A percentile compares a stretch with the other conserved stretches of the same genome.
Conservation (phyloP, 805 yeast genomes). For the Candida ulmi region DNA sequence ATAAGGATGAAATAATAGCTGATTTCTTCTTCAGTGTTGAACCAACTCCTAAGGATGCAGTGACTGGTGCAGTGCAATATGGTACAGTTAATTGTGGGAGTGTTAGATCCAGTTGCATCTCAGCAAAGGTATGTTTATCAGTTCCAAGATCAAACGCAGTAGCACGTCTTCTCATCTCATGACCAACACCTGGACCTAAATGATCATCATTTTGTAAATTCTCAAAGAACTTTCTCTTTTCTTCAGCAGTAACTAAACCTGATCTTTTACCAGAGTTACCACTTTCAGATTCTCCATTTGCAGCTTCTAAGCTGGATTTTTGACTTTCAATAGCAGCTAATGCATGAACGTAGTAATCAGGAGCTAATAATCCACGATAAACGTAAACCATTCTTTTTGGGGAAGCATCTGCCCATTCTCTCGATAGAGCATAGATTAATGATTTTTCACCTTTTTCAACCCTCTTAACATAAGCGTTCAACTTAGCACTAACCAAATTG, state of each 20-base stretch:
- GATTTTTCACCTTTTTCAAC: slow-evolving; percentile 78
- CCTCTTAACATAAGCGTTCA: slow-evolving; percentile 80
- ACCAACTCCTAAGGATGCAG: slow-evolving; percentile 48
- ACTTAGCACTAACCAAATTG: slow-evolving; percentile 73
- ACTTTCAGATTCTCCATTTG: slow-evolving; percentile 8
- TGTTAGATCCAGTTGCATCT: slow-evolving; percentile 31
- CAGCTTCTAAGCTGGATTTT: slow-evolving; percentile 20
- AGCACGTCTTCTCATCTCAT: slow-evolving; percentile 38
- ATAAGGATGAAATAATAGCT: background rate
- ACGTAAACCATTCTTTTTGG: slow-evolving; percentile 88
- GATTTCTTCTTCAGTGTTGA: slow-evolving; percentile 9
- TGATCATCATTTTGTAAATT: slow-evolving; percentile 15
- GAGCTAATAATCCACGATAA: slow-evolving; percentile 70
- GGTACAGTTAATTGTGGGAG: slow-evolving; percentile 50
- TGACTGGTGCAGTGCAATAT: slow-evolving; percentile 71
- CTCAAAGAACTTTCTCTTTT: slow-evolving; percentile 19
- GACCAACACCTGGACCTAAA: slow-evolving; percentile 3
- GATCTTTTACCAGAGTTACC: slow-evolving; percentile 1
- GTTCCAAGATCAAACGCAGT: slow-evolving; percentile 49
- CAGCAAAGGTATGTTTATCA: slow-evolving; percentile 31
- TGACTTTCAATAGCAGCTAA: slow-evolving; percentile 55
- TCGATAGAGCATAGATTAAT: slow-evolving; percentile 65
- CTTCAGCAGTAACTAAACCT: slow-evolving; percentile 18
- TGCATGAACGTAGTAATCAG: slow-evolving; percentile 72
- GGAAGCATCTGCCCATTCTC: slow-evolving; percentile 90